phyloP scores from a whole-genome alignment of 805 yeast species.

The Metschnikowia kofuensis region DNA sequence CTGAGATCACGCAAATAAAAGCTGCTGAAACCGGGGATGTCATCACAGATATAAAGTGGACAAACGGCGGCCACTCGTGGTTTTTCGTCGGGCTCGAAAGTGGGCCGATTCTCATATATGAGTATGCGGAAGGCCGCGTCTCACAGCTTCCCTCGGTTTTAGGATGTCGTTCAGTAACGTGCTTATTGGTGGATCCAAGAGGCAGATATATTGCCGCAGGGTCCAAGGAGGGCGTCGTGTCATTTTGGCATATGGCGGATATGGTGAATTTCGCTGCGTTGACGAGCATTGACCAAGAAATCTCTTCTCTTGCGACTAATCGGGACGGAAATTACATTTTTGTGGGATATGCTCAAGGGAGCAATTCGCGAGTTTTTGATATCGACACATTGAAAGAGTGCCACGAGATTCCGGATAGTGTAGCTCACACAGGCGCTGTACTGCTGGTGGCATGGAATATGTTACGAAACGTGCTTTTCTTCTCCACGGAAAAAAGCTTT shows the following conservation, averaged over 20 bases:
- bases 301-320: conserved; percentile 38
- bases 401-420: conserved; percentile 22
- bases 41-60: conserved; percentile 45
- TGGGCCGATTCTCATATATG: conserved; percentile 40
- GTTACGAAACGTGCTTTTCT: conserved; percentile 29
- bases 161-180: conserved; percentile 50
- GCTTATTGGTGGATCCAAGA: conserved; percentile 48
- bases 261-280: conserved; percentile 37
- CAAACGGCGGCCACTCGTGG: conserved; percentile 36
- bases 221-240: conserved; percentile 54
- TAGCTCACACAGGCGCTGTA: neutral
- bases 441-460: conserved; percentile 33
- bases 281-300: conserved; percentile 41
- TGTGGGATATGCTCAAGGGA: conserved; percentile 41
- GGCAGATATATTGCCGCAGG: conserved; percentile 54
- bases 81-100: conserved; percentile 42
- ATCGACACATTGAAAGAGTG: conserved; percentile 26
- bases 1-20: conserved; percentile 22
- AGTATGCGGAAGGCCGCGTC: conserved; percentile 5
- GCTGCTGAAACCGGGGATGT: conserved; percentile 4
- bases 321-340: conserved; percentile 48
- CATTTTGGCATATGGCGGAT: conserved; percentile 45
- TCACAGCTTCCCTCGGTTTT: conserved; percentile 18
- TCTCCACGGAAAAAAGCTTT: conserved; percentile 29
- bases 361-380: conserved; percentile 41